phyloP scores from a whole-genome alignment of 1,284 basidiomycete species.

The Golubevia pallescens region DNA sequence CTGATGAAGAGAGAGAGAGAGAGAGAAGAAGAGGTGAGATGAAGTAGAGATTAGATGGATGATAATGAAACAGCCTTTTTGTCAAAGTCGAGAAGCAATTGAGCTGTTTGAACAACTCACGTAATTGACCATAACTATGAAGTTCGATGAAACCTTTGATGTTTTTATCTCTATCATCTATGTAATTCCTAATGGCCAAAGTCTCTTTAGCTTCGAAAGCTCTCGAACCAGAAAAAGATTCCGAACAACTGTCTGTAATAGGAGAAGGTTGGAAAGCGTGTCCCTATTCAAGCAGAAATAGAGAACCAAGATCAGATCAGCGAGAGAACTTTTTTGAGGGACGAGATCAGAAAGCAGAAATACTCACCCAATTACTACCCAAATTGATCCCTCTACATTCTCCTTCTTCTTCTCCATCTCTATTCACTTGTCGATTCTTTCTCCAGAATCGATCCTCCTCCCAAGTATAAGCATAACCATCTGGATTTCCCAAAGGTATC shows the following conservation, averaged over 20 bases:
- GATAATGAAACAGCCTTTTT: not conserved
- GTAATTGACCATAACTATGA: conserved; percentile 81
- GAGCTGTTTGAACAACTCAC: conserved; percentile 64
- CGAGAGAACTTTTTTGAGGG: too few species aligned
- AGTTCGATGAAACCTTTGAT: conserved; percentile 76
- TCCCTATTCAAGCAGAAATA: too few species aligned
- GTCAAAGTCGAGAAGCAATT: not conserved
- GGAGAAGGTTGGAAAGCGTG: too few species aligned
- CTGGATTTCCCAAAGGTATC: conserved; percentile 80
- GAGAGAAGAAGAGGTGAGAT: too few species aligned
- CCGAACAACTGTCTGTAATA: conserved; percentile 13
- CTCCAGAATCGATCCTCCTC: conserved; percentile 78
- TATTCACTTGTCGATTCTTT: conserved; percentile 72
- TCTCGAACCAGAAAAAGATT: conserved; percentile 22
- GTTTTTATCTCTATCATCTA: conserved; percentile 69
- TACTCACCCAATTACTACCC: conserved; percentile 71
- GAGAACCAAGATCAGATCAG: too few species aligned
- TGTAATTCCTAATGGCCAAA: conserved; percentile 75
- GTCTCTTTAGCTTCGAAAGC: conserved; percentile 76
- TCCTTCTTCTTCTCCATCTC: not conserved
- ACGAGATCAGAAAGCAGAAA: too few species aligned
- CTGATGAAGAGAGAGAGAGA: conserved; percentile 21
- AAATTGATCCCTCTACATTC: conserved; percentile 38
- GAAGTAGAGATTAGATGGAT: not conserved
- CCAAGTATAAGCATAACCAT: conserved; percentile 77